Conservation (phyloP, 1,284 basidiomycete genomes). For the Apiotrichum sp. region DNA sequence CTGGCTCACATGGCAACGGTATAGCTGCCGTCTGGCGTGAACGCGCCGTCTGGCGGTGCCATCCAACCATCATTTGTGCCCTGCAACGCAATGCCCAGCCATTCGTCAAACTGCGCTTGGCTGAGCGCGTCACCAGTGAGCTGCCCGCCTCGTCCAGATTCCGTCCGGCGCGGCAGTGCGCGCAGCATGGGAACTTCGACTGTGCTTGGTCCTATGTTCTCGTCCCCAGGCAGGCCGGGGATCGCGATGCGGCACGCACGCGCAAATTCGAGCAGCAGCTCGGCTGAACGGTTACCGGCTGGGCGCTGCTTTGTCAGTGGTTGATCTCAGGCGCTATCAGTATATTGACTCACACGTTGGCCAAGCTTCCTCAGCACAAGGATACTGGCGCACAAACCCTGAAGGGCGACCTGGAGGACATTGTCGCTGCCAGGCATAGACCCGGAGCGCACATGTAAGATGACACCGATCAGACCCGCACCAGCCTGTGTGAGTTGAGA, state of each 20-base stretch:
- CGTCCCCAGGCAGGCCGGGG: constrained; percentile 12
- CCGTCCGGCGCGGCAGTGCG: constrained; percentile 20
- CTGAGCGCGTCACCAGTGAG: constrained; percentile 1
- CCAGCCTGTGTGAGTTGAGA: constrained; percentile 33
- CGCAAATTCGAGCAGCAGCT: constrained; percentile 28
- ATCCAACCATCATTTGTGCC: constrained; percentile 19
- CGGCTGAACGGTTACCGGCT: constrained; percentile 28
- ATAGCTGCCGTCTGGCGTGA: constrained; percentile 8
- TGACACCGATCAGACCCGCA: constrained; percentile 30
- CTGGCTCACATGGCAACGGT: background rate
- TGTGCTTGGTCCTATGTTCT: constrained; percentile 6
- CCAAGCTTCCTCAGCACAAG: constrained; percentile 24
- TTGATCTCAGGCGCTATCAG: no score
- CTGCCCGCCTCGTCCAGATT: background rate
- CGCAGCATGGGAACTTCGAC: constrained; percentile 35
- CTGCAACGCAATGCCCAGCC: constrained; percentile 25
- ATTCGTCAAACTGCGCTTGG: constrained; percentile 25
- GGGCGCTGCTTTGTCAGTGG: constrained; percentile 8
- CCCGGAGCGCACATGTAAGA: constrained; percentile 24
- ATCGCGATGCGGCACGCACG: constrained; percentile 26
- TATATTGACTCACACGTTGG: constrained; percentile 3
- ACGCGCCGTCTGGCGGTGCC: constrained; percentile 8
- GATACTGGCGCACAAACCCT: constrained; percentile 27
- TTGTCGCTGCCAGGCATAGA: constrained; percentile 14
- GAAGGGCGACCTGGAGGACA: constrained; percentile 22